Conservation (phyloP, 2,329 filamentous ascomycete species). For the Aspergillus alliaceus region DNA sequence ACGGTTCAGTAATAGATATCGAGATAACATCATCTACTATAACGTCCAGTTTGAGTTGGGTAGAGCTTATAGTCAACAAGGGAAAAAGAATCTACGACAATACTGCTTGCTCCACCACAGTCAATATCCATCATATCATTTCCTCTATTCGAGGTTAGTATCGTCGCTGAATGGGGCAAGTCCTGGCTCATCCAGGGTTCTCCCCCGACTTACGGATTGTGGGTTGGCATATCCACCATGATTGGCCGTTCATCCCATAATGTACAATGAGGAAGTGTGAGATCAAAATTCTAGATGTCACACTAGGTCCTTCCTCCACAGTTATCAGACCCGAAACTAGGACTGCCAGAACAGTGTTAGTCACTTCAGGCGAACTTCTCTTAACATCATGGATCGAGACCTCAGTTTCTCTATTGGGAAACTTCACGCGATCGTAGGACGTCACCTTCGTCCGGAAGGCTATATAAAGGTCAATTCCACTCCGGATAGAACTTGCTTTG, state of each 20-base stretch:
- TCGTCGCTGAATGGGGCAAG: not conserved
- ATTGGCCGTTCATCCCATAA: not conserved
- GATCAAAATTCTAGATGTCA: not conserved
- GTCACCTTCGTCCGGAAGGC: not conserved
- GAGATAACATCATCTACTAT: no score
- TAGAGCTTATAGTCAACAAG: no score
- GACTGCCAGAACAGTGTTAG: not conserved
- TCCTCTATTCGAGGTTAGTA: no score
- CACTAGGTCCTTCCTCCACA: no score
- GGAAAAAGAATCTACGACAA: not conserved
- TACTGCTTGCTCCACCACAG: not conserved
- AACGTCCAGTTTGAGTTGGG: no score
- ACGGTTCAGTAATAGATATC: no score
- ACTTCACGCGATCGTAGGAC: not conserved
- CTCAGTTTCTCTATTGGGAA: not conserved
- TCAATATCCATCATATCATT: not conserved
- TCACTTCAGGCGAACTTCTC: not conserved
- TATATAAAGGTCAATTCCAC: not conserved
- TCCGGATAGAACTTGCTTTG: no score
- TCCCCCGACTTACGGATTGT: not conserved
- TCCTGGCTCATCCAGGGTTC: not conserved
- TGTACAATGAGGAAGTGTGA: no score
- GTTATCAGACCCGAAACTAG: no score
- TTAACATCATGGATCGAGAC: not conserved
- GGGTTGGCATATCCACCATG: not conserved